These are phyloP conservation scores for Barnettozyma pratensis DNA, from an alignment of 805 yeast species.

Conservation along the genomic window DNA sequence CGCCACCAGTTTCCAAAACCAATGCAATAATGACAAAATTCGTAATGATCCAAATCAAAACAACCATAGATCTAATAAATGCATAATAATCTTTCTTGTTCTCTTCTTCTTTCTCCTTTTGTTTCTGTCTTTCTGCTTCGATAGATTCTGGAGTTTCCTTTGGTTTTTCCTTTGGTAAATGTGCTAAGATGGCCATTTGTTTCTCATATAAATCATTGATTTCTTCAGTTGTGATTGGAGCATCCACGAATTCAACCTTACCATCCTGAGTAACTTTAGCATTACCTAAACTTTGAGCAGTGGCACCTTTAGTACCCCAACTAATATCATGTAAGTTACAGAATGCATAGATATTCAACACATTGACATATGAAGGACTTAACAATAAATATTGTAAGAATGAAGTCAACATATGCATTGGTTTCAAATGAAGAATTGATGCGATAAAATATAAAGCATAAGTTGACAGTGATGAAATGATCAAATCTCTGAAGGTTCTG, in stretches of 20 bases:
- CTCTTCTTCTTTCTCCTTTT: conserved; percentile 37
- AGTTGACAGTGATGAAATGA: conserved; percentile 82
- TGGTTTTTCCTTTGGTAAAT: conserved; percentile 25
- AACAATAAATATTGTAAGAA: conserved; percentile 77
- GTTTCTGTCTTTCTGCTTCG: conserved; percentile 29
- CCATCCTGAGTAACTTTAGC: conserved; percentile 69
- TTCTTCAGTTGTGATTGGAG: conserved; percentile 73
- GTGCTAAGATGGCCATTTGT: conserved; percentile 54
- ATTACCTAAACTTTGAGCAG: conserved; percentile 71
- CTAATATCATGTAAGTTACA: conserved; percentile 95
- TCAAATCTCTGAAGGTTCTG: conserved; percentile 75
- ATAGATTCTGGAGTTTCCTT: conserved; percentile 24
- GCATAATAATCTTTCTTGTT: conserved; percentile 83
- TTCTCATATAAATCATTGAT: conserved; percentile 69
- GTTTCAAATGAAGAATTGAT: conserved; percentile 79
- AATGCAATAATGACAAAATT: conserved; percentile 78
- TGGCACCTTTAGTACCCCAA: conserved; percentile 95
- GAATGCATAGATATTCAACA: conserved; percentile 88
- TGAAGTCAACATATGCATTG: conserved; percentile 88
- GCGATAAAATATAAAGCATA: conserved; percentile 75
- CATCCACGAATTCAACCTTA: conserved; percentile 54
- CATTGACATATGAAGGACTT: conserved; percentile 87
- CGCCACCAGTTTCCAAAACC: conserved; percentile 82
- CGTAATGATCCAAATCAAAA: conserved; percentile 82
- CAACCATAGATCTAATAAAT: conserved; percentile 81